Conservation (phyloP, 1,139 yeast genomes). For the Candida sanyaensis region DNA sequence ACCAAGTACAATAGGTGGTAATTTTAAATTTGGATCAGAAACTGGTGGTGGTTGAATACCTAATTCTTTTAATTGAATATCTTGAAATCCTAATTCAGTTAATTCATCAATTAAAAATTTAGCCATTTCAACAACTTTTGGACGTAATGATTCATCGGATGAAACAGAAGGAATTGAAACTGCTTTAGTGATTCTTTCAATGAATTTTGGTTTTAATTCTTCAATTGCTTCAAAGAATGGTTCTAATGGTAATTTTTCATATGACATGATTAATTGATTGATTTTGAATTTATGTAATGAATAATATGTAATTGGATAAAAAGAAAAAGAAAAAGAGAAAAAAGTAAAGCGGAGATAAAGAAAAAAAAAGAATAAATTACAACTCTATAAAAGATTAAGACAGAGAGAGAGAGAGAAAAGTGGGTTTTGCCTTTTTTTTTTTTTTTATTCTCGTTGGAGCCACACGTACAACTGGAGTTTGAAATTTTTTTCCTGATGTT, state of each 20-base stretch:
- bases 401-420: no score
- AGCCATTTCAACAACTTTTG: constrained; percentile 85
- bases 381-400: not conserved
- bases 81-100: constrained; percentile 70
- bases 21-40: constrained; percentile 57
- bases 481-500: not conserved
- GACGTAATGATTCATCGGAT: constrained; percentile 83
- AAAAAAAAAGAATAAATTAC: no score
- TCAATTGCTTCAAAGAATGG: constrained; percentile 62
- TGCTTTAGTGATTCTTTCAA: constrained; percentile 71
- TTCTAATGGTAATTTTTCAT: constrained; percentile 44
- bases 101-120: constrained; percentile 74
- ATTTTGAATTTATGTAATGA: no score
- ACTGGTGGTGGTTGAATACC: constrained; percentile 92
- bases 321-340: not conserved
- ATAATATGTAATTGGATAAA: not conserved
- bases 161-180: constrained; percentile 95
- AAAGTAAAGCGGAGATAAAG: not conserved
- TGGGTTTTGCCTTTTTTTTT: not conserved
- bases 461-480: constrained; percentile 1
- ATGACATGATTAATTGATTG: constrained; percentile 12
- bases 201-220: constrained; percentile 68
- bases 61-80: constrained; percentile 76
- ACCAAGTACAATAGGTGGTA: constrained; percentile 93
- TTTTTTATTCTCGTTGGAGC: constrained; percentile 1